Evolutionary conservation across 202 grass and related monocot species (phyloP).

Genomic region (Bolboschoenoplectus hybrid): DNA sequence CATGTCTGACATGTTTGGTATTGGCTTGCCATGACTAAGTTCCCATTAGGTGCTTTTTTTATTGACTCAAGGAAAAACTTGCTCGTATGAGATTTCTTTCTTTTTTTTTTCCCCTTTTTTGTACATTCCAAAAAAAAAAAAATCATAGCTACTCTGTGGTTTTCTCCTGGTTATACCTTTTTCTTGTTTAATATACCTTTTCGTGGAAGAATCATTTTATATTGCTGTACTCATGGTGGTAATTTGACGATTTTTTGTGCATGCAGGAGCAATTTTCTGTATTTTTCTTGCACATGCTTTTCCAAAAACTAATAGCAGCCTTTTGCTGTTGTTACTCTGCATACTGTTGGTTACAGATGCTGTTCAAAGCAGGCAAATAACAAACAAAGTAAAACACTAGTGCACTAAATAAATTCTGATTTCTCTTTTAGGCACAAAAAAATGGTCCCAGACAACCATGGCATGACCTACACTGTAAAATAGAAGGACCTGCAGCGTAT

Average conservation of each 20-base stretch:
- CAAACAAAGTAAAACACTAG: background rate
- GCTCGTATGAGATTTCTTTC: background rate
- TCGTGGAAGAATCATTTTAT: background rate
- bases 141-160: background rate
- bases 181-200: background rate
- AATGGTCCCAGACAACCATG: slow-evolving; percentile 70
- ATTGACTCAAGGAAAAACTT: background rate
- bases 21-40: slow-evolving; percentile 9
- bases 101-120: background rate
- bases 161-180: background rate
- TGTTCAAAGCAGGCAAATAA: background rate
- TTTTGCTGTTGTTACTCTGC: background rate
- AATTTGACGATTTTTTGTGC: background rate
- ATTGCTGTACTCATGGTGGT: background rate
- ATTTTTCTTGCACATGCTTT: background rate
- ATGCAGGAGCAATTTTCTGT: background rate
- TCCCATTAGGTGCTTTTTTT: background rate
- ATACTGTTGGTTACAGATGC: background rate
- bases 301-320: background rate
- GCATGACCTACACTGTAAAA: slow-evolving; percentile 84
- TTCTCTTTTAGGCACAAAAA: background rate
- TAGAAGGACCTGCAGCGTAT: slow-evolving; percentile 71
- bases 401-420: background rate
- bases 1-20: background rate
- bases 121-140: background rate